Evolutionary conservation across 768 basidiomycete species (phyloP), one percentile per base, ranked within the genome.

Genomic region (Clitopilus hobsonii): DNA sequence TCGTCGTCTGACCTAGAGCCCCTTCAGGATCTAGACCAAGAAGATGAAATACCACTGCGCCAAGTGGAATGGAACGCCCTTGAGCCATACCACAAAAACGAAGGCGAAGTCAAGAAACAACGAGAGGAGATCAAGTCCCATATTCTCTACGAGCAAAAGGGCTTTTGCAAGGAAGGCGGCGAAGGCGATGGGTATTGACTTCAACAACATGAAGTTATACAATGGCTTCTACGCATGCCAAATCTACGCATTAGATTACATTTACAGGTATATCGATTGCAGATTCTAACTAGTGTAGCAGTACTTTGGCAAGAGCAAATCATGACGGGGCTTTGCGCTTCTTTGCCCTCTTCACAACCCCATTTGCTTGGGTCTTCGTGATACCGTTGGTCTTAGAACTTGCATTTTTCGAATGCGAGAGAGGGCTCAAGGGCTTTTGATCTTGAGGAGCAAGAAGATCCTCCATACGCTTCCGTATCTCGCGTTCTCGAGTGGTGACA

Each of bases 81-180:
- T 52, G 83, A 85, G 53, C 79, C 83, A 26, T 82, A 89, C 64
- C 86, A 93, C 68, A 83, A 84, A 67, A 75, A 78, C 54, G 90
- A 91, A 45, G 78, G 85, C 52, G 88, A 89, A 55, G 71, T 70
- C 54, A 90, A 89, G 72, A 89, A 91, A 66, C 76, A 80, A 52
- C 82, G 84, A n/a, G 95, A 97, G 61, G 89, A 92, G 54, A 70
- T 74, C 64, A 94, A 92, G 70, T 84, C 93, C 28, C 81, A 90
- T 63, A 80, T 96, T 38, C 73, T 98, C 55, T 90, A 81, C 63
- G 84, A 90, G 66, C 79, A 90, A 67, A 84, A 86, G 60, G 96
- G 96, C 2, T 98, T 96, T 70, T 93, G 88, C 67, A 92, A 88
- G 68, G 96, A 98, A 68, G 94, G 94, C 10, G 91, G 93, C 30